Conservation (phyloP, 2,329 filamentous ascomycete species). For the Sodiomyces alkalinus region DNA sequence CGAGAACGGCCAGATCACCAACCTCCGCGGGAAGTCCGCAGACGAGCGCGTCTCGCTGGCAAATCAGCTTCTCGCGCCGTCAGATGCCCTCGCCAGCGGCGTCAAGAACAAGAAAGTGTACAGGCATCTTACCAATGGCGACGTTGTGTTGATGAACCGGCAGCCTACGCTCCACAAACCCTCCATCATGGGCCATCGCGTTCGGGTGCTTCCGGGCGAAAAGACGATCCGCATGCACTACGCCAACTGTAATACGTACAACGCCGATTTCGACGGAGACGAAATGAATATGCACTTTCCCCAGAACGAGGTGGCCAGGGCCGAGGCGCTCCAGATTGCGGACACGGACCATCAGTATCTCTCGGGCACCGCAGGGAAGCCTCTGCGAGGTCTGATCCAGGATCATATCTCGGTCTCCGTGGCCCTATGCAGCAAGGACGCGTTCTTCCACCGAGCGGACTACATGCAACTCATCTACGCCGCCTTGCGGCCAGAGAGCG, state of each 20-base stretch:
- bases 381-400: constrained; percentile 88
- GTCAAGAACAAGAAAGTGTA: constrained; percentile 91
- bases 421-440: constrained; percentile 78
- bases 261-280: constrained; percentile 97
- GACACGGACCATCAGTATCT: constrained; percentile 97
- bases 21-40: constrained; percentile 68
- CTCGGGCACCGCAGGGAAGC: constrained; percentile 84
- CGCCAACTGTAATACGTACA: constrained; percentile 98
- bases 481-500: constrained; percentile 76
- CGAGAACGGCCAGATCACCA: constrained; percentile 84
- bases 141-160: constrained; percentile 97
- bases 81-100: constrained; percentile 57
- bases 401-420: constrained; percentile 96
- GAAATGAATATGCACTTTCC: constrained; percentile 99
- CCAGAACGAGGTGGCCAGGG: constrained; percentile 86
- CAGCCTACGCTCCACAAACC: constrained; percentile 97
- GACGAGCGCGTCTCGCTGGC: constrained; percentile 83
- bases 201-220: constrained; percentile 80
- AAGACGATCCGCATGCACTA: constrained; percentile 99
- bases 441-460: constrained; percentile 73
- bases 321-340: constrained; percentile 83
- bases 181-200: constrained; percentile 96
- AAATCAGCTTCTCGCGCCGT: constrained; percentile 82
- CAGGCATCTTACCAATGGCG: constrained; percentile 87
- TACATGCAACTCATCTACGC: constrained; percentile 93